Base-by-base conservation (phyloP, 2,329 filamentous ascomycete species). In the Sclerotinia spermophila region DNA sequence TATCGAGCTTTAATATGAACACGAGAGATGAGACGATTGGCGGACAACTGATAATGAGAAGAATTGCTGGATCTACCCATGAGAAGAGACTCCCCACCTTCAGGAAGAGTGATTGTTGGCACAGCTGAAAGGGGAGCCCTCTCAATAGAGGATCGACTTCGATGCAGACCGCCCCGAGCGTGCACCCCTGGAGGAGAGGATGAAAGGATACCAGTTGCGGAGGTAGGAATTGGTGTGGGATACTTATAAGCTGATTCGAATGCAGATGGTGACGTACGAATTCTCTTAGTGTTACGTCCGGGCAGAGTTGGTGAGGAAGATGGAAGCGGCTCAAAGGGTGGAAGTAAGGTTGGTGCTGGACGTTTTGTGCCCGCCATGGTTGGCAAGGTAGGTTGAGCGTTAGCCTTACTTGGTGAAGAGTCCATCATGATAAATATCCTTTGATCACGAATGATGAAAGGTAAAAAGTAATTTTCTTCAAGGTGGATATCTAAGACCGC, bases 51-150 rank as follows among this genome's bases (percentile, higher is more conserved):
- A 80, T 95, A 96, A 79, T 97, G 90, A n/a, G 94, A 97, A 21
- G 94, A 97, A 81, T 93, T 95, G 82, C 93, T 97, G 8, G 94
- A 97, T 75, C 96, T 89, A 74, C 96, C 96, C 91, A 99, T 96
- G 73, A 91, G 86, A 45, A 97, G 82, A 21, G 89, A 84, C 77
- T 97, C 92, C 74, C 95, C 94, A 81, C 92, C 93, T 75, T 90
- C 90, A 69, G 90, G 89, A 27, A 98, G 87, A 79, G 92, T 88
- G 73, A 98, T 85, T 33, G 90, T 89, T n/a, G 94, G 93, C 66
- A 99, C 90, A 66, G 91, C 87, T 67, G 90, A 90, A 67, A 99
- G 86, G 55, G 96, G 96, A 76, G 89, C 89, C 78, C 96, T 91
- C 83, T 80, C 94, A 71, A 89, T 82, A 69, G 84, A 82, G 35